phyloP scores from a whole-genome alignment of 2,329 filamentous ascomycete species.

The Venturia pyrina region DNA sequence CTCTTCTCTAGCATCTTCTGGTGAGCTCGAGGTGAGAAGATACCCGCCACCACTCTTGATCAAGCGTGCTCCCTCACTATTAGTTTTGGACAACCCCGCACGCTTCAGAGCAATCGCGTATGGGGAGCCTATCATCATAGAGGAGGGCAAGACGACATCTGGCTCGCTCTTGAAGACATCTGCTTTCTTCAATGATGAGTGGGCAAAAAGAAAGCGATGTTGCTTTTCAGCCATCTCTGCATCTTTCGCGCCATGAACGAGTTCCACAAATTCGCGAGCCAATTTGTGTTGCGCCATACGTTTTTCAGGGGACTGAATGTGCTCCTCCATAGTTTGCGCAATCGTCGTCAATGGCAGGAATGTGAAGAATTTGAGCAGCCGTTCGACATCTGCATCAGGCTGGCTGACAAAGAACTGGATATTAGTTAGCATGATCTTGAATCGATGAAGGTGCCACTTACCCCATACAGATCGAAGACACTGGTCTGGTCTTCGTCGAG shows the following conservation, averaged over 20 bases:
- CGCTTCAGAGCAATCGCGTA: constrained; percentile 22
- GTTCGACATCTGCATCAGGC: constrained; percentile 70
- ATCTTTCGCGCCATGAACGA: constrained; percentile 62
- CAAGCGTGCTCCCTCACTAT: constrained; percentile 21
- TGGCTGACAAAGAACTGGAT: constrained; percentile 72
- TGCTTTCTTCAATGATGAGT: constrained; percentile 11
- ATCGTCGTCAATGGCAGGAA: constrained; percentile 71
- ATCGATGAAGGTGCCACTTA: constrained; percentile 24
- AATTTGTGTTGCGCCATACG: constrained; percentile 74
- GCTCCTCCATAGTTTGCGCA: constrained; percentile 53
- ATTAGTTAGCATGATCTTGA: not conserved
- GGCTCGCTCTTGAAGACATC: not conserved
- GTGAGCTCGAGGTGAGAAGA: constrained; percentile 13
- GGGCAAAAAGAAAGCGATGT: constrained; percentile 39
- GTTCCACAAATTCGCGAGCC: constrained; percentile 68
- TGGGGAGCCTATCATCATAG: constrained; percentile 18
- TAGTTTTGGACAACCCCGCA: constrained; percentile 22
- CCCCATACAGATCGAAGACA: constrained; percentile 74
- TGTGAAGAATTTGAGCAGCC: constrained; percentile 79
- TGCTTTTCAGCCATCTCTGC: constrained; percentile 53
- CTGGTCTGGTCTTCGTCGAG: constrained; percentile 72
- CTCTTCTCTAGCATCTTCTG: not conserved
- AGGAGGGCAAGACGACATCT: constrained; percentile 16
- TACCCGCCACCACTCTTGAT: constrained; percentile 25
- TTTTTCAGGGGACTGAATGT: constrained; percentile 56